A percentile compares a stretch with the other conserved stretches of the same genome.
Conservation (phyloP, 2,329 filamentous ascomycete species). For the Basipetospora chlamydospora region DNA sequence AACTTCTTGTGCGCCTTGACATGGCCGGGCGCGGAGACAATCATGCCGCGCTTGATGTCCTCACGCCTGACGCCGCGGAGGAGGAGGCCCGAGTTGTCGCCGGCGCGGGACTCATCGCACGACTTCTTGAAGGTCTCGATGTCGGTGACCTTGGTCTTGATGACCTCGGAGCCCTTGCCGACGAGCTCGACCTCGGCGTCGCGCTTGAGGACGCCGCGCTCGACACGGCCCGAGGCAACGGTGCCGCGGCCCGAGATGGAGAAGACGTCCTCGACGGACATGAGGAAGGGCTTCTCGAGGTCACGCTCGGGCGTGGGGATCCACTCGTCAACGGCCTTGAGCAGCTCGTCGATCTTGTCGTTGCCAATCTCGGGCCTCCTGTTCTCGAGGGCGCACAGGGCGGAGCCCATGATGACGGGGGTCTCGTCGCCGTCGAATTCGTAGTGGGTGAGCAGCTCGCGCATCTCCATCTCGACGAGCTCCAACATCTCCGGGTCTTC, state of each 20-base stretch:
- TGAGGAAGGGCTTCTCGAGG: slow-evolving; percentile 96
- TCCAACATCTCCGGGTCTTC: slow-evolving; percentile 99
- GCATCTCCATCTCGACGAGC: slow-evolving; percentile 99
- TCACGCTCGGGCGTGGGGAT: slow-evolving; percentile 92
- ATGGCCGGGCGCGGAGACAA: slow-evolving; percentile 68
- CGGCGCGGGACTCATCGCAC: slow-evolving; percentile 87
- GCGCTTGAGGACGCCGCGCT: slow-evolving; percentile 87
- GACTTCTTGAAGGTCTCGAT: slow-evolving; percentile 99
- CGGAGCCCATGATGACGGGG: slow-evolving; percentile 92
- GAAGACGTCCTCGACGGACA: slow-evolving; percentile 92
- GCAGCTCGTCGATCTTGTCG: slow-evolving; percentile 79
- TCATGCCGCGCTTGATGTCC: slow-evolving; percentile 90
- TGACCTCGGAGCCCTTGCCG: slow-evolving; percentile 63
- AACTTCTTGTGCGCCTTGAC: slow-evolving; percentile 85
- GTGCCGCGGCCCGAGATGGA: slow-evolving; percentile 89
- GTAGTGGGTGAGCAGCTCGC: slow-evolving; percentile 82
- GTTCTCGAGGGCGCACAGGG: slow-evolving; percentile 82
- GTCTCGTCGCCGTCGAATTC: slow-evolving; percentile 98
- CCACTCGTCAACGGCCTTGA: slow-evolving; percentile 83
- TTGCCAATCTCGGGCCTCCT: slow-evolving; percentile 76
- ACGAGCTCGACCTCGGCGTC: slow-evolving; percentile 91
- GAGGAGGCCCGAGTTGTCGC: slow-evolving; percentile 95
- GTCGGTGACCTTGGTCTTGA: slow-evolving; percentile 99
- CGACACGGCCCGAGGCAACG: slow-evolving; percentile 90
- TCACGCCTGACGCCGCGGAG: slow-evolving; percentile 93